Conservation (phyloP, 1,284 basidiomycete genomes). For the Pholiota adiposa region DNA sequence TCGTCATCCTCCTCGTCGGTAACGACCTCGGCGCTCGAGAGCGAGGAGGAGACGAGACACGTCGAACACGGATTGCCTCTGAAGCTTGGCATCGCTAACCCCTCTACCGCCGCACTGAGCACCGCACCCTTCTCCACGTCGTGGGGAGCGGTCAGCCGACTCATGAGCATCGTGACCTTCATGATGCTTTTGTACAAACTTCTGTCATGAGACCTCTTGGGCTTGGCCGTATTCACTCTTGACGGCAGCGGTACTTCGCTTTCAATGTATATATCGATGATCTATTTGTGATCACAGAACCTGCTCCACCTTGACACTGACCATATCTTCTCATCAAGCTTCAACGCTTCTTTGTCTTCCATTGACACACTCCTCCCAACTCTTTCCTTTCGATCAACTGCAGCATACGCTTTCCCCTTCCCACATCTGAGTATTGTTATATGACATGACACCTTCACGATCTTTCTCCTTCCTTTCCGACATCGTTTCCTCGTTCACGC, state of each 20-base stretch:
- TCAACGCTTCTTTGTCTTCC: neutral
- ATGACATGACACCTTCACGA: neutral
- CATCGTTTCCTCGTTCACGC: neutral
- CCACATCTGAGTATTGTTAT: neutral
- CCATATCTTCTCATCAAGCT: neutral
- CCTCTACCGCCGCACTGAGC: conserved; percentile 13
- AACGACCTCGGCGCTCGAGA: neutral
- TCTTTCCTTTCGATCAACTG: neutral
- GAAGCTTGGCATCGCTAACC: neutral
- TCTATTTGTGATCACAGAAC: neutral
- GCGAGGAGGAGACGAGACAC: conserved; percentile 11
- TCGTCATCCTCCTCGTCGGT: conserved; percentile 15
- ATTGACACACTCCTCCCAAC: neutral
- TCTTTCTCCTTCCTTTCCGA: neutral
- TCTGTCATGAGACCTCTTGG: conserved; percentile 21
- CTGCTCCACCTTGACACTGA: neutral
- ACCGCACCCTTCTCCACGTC: conserved; percentile 24
- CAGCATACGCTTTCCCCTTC: neutral
- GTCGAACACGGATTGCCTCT: neutral
- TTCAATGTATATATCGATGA: neutral
- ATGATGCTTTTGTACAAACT: conserved; percentile 29
- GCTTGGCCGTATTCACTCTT: neutral
- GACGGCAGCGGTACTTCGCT: neutral
- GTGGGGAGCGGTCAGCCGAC: conserved; percentile 26
- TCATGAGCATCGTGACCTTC: conserved; percentile 29